phyloP scores from a whole-genome alignment of 1,284 basidiomycete species.

The Pyrrhoderma lamaoense region DNA sequence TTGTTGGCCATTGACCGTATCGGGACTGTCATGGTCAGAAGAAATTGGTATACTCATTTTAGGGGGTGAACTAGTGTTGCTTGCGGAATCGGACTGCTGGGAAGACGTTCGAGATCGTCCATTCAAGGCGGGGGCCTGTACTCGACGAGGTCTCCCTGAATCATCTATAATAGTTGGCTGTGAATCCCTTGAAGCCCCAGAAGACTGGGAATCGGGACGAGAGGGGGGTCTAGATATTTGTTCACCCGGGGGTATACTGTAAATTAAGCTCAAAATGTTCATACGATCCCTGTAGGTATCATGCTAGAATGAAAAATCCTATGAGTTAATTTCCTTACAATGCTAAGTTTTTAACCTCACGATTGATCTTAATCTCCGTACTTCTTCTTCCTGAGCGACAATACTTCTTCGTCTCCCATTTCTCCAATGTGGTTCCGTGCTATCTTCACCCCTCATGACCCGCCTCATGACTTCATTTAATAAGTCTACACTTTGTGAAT shows the following conservation, averaged over 20 bases:
- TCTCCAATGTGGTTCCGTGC: slow-evolving; percentile 49
- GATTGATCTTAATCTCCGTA: slow-evolving; percentile 71
- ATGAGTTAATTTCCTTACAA: neutral
- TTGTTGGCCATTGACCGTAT: neutral
- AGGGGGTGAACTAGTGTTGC: slow-evolving; percentile 1
- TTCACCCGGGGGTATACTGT: slow-evolving; percentile 68
- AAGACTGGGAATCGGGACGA: slow-evolving; percentile 25
- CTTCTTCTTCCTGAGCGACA: slow-evolving; percentile 79
- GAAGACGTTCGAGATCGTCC: neutral
- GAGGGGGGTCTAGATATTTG: slow-evolving; percentile 47
- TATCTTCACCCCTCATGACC: slow-evolving; percentile 74
- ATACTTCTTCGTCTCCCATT: slow-evolving; percentile 65
- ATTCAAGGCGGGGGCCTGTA: neutral
- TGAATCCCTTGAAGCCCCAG: slow-evolving; percentile 8
- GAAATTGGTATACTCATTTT: neutral
- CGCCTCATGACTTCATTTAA: slow-evolving; percentile 83
- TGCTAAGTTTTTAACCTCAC: slow-evolving; percentile 39
- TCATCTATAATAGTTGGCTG: slow-evolving; percentile 10
- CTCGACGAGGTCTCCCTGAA: neutral
- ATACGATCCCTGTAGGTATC: slow-evolving; percentile 84
- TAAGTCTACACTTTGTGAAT: slow-evolving; percentile 73
- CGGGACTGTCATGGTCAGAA: neutral
- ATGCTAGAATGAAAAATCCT: slow-evolving; percentile 42
- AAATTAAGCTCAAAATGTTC: slow-evolving; percentile 80
- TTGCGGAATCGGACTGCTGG: slow-evolving; percentile 4